These are phyloP conservation scores for Microbotryomycetes sp. DNA, from an alignment of 1,284 basidiomycete genomes.

Conservation along the genomic window DNA sequence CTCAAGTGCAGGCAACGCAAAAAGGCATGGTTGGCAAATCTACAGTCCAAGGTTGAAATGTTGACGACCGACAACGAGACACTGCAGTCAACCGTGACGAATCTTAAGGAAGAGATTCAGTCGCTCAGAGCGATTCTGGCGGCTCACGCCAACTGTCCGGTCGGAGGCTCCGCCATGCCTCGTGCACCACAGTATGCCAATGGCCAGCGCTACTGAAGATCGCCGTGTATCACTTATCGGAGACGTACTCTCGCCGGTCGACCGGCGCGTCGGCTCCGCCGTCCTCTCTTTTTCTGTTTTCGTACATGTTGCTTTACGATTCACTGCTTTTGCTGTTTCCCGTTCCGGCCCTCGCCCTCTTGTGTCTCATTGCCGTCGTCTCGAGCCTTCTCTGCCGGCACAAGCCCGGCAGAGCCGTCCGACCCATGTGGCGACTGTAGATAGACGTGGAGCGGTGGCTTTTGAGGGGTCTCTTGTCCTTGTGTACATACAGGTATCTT, in stretches of 20 bases:
- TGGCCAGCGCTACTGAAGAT: not conserved
- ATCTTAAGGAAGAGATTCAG: slow-evolving; percentile 52
- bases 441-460: no score
- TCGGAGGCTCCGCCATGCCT: not conserved
- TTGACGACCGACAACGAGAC: slow-evolving; percentile 88
- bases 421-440: no score
- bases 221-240: no score
- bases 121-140: slow-evolving; percentile 47
- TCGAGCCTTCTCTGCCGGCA: no score
- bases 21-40: slow-evolving; percentile 89
- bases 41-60: slow-evolving; percentile 89
- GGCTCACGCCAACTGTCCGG: slow-evolving; percentile 36
- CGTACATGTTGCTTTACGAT: not conserved
- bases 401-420: no score
- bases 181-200: not conserved
- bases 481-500: not conserved
- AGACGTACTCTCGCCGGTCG: no score
- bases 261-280: no score
- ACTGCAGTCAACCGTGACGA: slow-evolving; percentile 52
- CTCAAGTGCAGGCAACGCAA: slow-evolving; percentile 98
- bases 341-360: not conserved
- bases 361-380: no score
- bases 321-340: not conserved
- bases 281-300: not conserved
- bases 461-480: no score